phyloP scores from a whole-genome alignment of 75 land plant species.

The Sequoia sempervirens region DNA sequence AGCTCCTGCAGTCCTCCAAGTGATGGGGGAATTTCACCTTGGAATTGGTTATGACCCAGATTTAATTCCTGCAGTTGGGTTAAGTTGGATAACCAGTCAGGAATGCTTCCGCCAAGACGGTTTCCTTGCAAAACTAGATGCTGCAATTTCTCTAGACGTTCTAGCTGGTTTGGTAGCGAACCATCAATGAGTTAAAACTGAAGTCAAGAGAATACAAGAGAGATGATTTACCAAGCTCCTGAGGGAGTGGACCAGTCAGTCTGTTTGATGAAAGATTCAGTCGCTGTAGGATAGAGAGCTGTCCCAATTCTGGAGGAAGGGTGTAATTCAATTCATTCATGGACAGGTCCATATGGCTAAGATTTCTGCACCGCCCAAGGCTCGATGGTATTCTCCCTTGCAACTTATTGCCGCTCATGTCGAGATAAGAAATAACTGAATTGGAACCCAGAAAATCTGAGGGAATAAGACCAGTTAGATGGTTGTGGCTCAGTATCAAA shows the following conservation, averaged over 20 bases:
- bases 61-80: constrained; percentile 42
- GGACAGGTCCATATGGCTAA: no score
- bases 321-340: no score
- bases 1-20: constrained; percentile 32
- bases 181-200: constrained; percentile 19
- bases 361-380: no score
- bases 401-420: no score
- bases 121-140: constrained; percentile 18
- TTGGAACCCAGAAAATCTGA: no score
- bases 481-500: no score
- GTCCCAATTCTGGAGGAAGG: no score
- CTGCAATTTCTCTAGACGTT: neutral
- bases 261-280: constrained; percentile 49
- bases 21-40: constrained; percentile 52
- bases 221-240: constrained; percentile 34
- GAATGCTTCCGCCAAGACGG: constrained; percentile 54
- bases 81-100: constrained; percentile 35
- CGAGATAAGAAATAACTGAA: no score
- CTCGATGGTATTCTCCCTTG: no score
- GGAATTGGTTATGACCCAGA: constrained; percentile 53
- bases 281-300: no score
- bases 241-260: constrained; percentile 52
- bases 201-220: constrained; percentile 37
- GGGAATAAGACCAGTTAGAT: no score
- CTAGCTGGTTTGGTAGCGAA: no score